phyloP scores from a whole-genome alignment of 306 rosid species.

The Prunus davidiana region DNA sequence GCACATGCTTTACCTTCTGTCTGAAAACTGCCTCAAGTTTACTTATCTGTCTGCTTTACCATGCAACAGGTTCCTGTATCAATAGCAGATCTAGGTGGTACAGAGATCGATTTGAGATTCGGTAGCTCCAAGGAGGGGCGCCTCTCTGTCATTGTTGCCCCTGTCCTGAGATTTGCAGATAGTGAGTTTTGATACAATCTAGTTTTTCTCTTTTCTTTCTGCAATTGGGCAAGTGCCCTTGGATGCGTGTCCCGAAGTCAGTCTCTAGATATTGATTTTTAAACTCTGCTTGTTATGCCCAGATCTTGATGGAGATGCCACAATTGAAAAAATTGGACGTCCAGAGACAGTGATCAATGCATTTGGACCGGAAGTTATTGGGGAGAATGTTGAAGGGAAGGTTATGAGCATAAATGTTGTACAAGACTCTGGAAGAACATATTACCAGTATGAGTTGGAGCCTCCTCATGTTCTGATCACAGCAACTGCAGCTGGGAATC shows the following conservation, averaged over 20 bases:
- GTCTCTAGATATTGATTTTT: not conserved
- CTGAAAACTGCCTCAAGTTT: not conserved
- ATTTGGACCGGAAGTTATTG: slow-evolving; percentile 92
- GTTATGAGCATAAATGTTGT: slow-evolving; percentile 55
- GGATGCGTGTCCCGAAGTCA: not conserved
- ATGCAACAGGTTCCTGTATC: slow-evolving; percentile 86
- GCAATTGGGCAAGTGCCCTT: not conserved
- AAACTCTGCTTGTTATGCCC: slow-evolving; percentile 17
- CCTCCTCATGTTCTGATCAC: slow-evolving; percentile 91
- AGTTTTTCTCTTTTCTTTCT: slow-evolving; percentile 4
- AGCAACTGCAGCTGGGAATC: slow-evolving; percentile 96
- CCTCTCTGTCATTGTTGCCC: slow-evolving; percentile 79
- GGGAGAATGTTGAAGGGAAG: slow-evolving; percentile 94
- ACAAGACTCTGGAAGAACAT: slow-evolving; percentile 80
- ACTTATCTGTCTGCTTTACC: slow-evolving; percentile 7
- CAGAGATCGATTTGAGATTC: slow-evolving; percentile 92
- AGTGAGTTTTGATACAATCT: slow-evolving; percentile 37
- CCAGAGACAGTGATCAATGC: slow-evolving; percentile 89
- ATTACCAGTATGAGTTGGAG: slow-evolving; percentile 92
- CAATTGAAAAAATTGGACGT: slow-evolving; percentile 77
- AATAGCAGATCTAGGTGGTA: slow-evolving; percentile 99
- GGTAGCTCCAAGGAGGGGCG: slow-evolving; percentile 83
- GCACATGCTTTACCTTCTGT: not conserved
- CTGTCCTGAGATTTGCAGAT: slow-evolving; percentile 86
- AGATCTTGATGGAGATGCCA: slow-evolving; percentile 84